Evolutionary conservation across 1,139 yeast species (phyloP).

Genomic region (Geotrichum restrictum): DNA sequence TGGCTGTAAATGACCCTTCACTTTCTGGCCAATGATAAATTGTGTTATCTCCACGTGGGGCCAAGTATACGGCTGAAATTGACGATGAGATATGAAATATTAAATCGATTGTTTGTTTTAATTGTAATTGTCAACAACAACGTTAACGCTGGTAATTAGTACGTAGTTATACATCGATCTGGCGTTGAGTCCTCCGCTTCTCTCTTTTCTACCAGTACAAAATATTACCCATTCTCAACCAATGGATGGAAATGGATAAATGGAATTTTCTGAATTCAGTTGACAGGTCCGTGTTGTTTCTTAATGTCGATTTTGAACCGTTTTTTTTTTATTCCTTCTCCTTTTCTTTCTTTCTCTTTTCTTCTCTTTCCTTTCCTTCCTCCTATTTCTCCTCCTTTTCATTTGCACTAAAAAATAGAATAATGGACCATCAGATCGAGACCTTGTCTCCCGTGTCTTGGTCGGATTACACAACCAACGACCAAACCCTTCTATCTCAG

Average conservation of each 20-base stretch:
- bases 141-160: no score
- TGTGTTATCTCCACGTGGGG: not conserved
- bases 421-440: constrained; percentile 4
- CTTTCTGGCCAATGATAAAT: not conserved
- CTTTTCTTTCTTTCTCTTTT: not conserved
- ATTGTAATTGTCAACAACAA: no score
- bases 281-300: no score
- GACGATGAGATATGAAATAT: no score
- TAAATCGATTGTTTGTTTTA: no score
- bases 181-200: not conserved
- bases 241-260: not conserved
- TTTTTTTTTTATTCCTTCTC: not conserved
- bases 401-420: not conserved
- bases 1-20: constrained; percentile 1
- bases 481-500: not conserved
- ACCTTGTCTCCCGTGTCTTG: constrained; percentile 6
- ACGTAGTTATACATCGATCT: no score
- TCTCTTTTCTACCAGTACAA: no score
- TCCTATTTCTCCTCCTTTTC: not conserved
- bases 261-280: no score
- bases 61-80: not conserved
- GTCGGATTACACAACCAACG: not conserved
- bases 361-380: not conserved
- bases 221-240: not conserved
- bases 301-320: not conserved